These are phyloP conservation scores for Hymenoscyphus occultus DNA, from an alignment of 2,329 filamentous ascomycete genomes.

Conservation along the genomic window DNA sequence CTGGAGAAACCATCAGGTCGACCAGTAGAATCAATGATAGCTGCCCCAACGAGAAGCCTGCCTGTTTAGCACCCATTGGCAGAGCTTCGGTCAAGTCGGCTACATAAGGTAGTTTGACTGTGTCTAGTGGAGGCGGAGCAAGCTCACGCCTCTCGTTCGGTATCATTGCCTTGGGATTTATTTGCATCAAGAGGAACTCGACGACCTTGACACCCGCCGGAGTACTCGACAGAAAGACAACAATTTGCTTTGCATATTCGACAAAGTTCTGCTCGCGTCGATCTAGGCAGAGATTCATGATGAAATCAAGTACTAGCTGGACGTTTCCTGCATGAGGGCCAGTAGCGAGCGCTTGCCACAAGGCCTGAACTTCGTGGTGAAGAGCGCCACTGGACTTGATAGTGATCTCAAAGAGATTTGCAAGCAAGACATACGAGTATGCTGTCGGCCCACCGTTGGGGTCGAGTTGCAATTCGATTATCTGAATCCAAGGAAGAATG, in stretches of 20 bases:
- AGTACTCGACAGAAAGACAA: constrained; percentile 90
- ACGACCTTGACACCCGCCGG: constrained; percentile 85
- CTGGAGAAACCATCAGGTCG: constrained; percentile 90
- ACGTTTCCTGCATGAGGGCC: constrained; percentile 93
- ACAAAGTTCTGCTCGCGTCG: constrained; percentile 97
- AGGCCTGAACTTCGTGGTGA: constrained; percentile 93
- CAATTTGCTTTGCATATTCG: constrained; percentile 95
- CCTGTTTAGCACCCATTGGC: constrained; percentile 85
- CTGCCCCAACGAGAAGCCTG: constrained; percentile 88
- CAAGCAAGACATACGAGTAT: constrained; percentile 88
- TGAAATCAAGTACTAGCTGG: constrained; percentile 90
- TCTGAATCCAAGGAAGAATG: constrained; percentile 93
- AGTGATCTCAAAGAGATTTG: constrained; percentile 94
- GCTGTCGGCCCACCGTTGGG: constrained; percentile 87
- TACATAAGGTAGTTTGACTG: constrained; percentile 77
- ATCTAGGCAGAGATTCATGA: constrained; percentile 90
- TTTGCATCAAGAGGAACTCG: constrained; percentile 87
- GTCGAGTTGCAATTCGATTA: constrained; percentile 87
- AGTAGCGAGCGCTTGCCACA: constrained; percentile 95
- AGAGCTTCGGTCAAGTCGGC: constrained; percentile 78
- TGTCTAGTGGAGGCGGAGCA: constrained; percentile 68
- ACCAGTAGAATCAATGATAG: constrained; percentile 90
- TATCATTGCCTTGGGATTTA: constrained; percentile 95
- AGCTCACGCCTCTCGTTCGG: constrained; percentile 76
- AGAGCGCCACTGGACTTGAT: constrained; percentile 84